phyloP scores from a whole-genome alignment of 1,139 yeast species.

The Suhomyces chickasaworum region DNA sequence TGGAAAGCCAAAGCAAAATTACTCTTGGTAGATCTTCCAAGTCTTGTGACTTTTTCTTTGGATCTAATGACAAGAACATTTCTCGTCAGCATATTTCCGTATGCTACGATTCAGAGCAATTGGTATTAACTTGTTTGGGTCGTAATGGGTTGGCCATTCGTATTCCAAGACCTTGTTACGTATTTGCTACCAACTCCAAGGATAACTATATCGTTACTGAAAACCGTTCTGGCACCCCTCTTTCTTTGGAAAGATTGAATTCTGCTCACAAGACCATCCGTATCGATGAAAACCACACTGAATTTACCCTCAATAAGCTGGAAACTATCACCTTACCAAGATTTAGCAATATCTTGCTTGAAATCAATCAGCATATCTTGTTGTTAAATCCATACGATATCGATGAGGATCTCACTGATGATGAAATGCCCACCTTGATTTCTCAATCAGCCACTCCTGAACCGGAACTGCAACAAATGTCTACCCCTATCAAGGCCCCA shows the following conservation, averaged over 20 bases:
- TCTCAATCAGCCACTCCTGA: slow-evolving; percentile 8
- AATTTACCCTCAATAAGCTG: slow-evolving; percentile 54
- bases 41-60: slow-evolving; percentile 58
- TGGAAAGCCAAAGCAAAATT: slow-evolving; percentile 25
- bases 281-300: slow-evolving; percentile 51
- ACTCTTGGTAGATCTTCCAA: slow-evolving; percentile 67
- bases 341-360: slow-evolving; percentile 58
- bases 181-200: slow-evolving; percentile 28
- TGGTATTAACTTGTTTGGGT: slow-evolving; percentile 60
- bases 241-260: slow-evolving; percentile 18
- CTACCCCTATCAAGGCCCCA: slow-evolving; percentile 13
- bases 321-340: slow-evolving; percentile 60
- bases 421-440: slow-evolving; percentile 34
- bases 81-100: slow-evolving; percentile 66
- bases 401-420: slow-evolving; percentile 48
- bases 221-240: slow-evolving; percentile 27
- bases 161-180: slow-evolving; percentile 53
- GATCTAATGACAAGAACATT: slow-evolving; percentile 57
- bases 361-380: slow-evolving; percentile 61
- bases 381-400: slow-evolving; percentile 52
- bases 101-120: slow-evolving; percentile 27
- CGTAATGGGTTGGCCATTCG: slow-evolving; percentile 68
- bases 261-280: slow-evolving; percentile 39
- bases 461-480: slow-evolving; percentile 1
- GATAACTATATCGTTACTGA: slow-evolving; percentile 39